Evolutionary conservation across 1,139 yeast species (phyloP), one percentile per base, ranked within the genome.

Genomic region (Yamadazyma friedrichii): DNA sequence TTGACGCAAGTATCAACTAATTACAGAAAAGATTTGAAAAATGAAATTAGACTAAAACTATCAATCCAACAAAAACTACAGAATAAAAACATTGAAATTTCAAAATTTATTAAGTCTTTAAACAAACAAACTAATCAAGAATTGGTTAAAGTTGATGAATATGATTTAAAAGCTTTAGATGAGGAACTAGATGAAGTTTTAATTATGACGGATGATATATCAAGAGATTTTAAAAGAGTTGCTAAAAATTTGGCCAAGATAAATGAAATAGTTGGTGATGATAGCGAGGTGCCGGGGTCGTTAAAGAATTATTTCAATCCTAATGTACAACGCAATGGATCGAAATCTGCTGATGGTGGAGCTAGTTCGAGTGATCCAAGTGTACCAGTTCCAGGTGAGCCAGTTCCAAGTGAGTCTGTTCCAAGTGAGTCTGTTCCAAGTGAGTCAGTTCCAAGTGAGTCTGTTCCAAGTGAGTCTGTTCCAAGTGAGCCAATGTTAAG

Each of bases 21-120:
- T 42, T 76, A 72, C 50, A 69, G 67, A 35, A 53, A 59, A 32
- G 81, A 76, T 48, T 53, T 76, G 39, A 62, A 70, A 44, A 47
- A 49, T 13, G 72, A 65, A 41, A 61, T 72, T 33, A 59, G 67
- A 37, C 56, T 51, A 31, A 64, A 66, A 40, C 50, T 73, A 34
- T 54, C 65, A 8, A 54, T 63, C 16, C 73, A 70, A 49, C 74
- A 71, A 46, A 58, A 56, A 42, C 58, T 67, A 22, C 74, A 70
- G 44, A 61, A 58, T 43, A 64, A 58, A 48, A 67, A 67, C 48
- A 59, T 65, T 35, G 61, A 57, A 41, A 56, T 61, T 30, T 70
- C 64, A 35, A 63, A 59, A 44, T 50, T 49, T 41, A 57, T 65
- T n/a, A 53, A 49, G 20, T 47, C 47, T 15, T 28, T 35, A 20